Base-by-base conservation (phyloP, 371 early-diverging fungal species). In the Mortierella sp. region DNA sequence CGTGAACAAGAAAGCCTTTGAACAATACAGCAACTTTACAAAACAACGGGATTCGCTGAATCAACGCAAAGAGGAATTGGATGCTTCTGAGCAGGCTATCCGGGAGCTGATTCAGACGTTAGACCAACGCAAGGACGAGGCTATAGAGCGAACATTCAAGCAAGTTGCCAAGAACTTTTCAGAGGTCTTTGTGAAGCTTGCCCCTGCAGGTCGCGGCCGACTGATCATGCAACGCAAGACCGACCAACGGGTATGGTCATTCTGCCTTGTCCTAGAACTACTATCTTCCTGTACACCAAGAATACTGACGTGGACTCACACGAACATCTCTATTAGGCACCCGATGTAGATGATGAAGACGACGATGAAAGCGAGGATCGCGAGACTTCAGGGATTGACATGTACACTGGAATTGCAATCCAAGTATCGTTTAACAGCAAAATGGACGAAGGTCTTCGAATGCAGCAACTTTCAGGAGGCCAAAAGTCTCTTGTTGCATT, bases 401-500 rank as follows among this genome's bases (percentile, higher is more conserved):
- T 90, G 61, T 98, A 96, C 79, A 85, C 85, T 24, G 99, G 97
- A n/a, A 89, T 98, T 40, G 86, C 95, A n/a, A 95, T 98, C 57
- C 79, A 89, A 84, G 95, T 93, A 41, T 94, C 94, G 28, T 95
- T 95, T 74, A 94, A 92, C 71, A 90, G 89, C 82, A 93, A 91
- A 67, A 84, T 90, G 27, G 94, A 93, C 78, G 95, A 95, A 71
- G 95, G 95, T 0, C 84, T 96, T 60, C 89, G 92, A 51, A 98
- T 98, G 96, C 90, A 94, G 60, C 97, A 97, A 81, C 83, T 99
- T 19, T 97, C 97, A 16, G 99, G 99, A 21, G 99, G 99, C 1
- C 99, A 99, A 85, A 99, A 99, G 77, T 96, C 98, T 28, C 86
- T 99, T 41, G 97, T 99, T 7, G 99, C 99, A 0, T 84, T 99